phyloP scores from a whole-genome alignment of 176 grass and related monocot genomes.

The Bolboschoenus planiculmis region DNA sequence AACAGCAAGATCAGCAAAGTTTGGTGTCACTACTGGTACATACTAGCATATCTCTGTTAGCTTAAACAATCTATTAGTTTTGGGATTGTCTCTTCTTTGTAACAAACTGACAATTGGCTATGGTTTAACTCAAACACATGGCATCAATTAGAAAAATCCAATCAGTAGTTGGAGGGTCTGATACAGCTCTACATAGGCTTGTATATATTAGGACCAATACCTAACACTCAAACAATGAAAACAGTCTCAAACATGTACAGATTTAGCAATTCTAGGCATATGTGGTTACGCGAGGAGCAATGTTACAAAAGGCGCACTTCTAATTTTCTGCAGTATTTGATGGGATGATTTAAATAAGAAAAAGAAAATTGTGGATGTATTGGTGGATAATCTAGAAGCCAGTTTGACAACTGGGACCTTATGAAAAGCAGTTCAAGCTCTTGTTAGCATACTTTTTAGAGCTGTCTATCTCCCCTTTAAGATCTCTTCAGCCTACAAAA shows the following conservation, averaged over 20 bases:
- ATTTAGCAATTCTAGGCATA: conserved; percentile 46
- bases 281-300: not conserved
- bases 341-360: not conserved
- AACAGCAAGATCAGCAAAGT: not conserved
- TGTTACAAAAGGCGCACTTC: too few relatives aligned
- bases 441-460: conserved; percentile 40
- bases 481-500: not conserved
- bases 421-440: not conserved
- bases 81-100: not conserved
- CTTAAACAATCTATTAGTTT: not conserved
- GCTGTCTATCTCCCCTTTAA: conserved; percentile 28
- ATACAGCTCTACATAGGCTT: too few relatives aligned
- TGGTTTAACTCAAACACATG: not conserved
- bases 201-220: conserved; percentile 27
- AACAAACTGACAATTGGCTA: not conserved
- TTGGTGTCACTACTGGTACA: not conserved
- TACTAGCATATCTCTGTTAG: not conserved
- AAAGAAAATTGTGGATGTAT: not conserved
- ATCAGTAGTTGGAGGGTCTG: not conserved
- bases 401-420: not conserved
- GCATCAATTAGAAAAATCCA: not conserved
- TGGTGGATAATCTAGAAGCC: not conserved
- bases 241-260: conserved; percentile 37
- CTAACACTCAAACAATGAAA: conserved; percentile 31
- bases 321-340: not conserved